These are phyloP conservation scores for Ascobolus immersus DNA, from an alignment of 495 filamentous ascomycete species.

Conservation along the genomic window DNA sequence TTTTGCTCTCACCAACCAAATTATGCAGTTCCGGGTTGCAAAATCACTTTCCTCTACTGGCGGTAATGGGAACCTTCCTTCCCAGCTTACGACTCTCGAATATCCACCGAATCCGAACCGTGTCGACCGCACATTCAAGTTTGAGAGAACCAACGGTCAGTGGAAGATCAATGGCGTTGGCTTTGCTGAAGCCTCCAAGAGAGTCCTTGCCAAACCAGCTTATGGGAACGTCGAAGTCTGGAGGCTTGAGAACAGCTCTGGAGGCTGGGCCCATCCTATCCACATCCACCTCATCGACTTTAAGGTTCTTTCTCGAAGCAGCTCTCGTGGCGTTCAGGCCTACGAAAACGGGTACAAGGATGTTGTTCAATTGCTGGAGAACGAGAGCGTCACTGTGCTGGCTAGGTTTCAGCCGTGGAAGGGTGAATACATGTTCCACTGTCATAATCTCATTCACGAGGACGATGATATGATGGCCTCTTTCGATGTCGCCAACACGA, in stretches of 20 bases:
- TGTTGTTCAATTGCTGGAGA: constrained; percentile 8
- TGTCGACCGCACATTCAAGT: constrained; percentile 22
- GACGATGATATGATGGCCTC: constrained; percentile 26
- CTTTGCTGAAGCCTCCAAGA: constrained; percentile 24
- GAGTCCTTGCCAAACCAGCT: constrained; percentile 24
- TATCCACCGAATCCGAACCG: constrained; percentile 14
- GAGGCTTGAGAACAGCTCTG: constrained; percentile 24
- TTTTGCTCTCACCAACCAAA: constrained; percentile 23
- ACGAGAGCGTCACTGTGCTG: constrained; percentile 24
- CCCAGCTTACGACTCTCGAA: constrained; percentile 13
- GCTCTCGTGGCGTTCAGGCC: constrained; percentile 19
- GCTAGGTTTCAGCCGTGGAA: constrained; percentile 28
- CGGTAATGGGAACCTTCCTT: constrained; percentile 17
- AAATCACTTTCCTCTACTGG: constrained; percentile 13
- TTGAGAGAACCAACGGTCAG: constrained; percentile 20
- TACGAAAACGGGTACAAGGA: constrained; percentile 22
- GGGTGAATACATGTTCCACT: constrained; percentile 28
- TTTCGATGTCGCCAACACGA: constrained; percentile 18
- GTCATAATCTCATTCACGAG: constrained; percentile 24
- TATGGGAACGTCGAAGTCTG: constrained; percentile 26
- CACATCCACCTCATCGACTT: constrained; percentile 34
- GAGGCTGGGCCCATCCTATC: constrained; percentile 27
- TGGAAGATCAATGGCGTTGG: constrained; percentile 28
- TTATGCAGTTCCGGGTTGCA: constrained; percentile 28
- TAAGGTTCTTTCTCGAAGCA: constrained; percentile 20